These are phyloP conservation scores for Trypanosoma brucei DNA, from an alignment of 208 protist genomes.

Conservation along the genomic window DNA sequence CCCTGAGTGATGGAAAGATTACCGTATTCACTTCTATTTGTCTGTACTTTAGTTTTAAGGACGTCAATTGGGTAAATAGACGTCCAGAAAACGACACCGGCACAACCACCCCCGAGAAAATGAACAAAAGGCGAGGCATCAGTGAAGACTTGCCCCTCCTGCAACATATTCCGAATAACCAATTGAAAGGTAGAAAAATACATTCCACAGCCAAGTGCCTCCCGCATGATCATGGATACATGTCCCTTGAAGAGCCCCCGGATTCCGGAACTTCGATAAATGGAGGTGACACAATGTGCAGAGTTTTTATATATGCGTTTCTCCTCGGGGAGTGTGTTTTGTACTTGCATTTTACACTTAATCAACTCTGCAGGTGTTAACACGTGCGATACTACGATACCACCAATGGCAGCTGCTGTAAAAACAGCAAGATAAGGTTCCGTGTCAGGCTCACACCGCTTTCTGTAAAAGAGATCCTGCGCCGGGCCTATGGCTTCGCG, in stretches of 20 bases:
- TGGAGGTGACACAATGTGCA: constrained; percentile 64
- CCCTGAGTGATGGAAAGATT: constrained; percentile 72
- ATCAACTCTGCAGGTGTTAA: constrained; percentile 89
- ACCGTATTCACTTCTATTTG: constrained; percentile 72
- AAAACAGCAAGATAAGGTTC: constrained; percentile 68
- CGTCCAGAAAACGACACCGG: constrained; percentile 88
- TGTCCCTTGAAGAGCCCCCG: constrained; percentile 81
- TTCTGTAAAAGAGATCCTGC: constrained; percentile 53
- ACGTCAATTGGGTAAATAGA: constrained; percentile 86
- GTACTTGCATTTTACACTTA: constrained; percentile 91
- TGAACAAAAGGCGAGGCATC: constrained; percentile 74
- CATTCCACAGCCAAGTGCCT: constrained; percentile 76
- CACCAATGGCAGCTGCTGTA: constrained; percentile 51
- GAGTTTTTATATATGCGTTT: constrained; percentile 81
- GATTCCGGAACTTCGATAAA: constrained; percentile 57
- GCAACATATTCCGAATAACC: constrained; percentile 66
- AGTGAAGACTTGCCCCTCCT: constrained; percentile 55
- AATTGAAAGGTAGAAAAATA: constrained; percentile 86
- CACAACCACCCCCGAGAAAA: constrained; percentile 81
- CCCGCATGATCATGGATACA: constrained; percentile 83
- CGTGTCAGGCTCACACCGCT: constrained; percentile 37
- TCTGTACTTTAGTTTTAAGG: constrained; percentile 90
- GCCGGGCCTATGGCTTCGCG: constrained; percentile 42
- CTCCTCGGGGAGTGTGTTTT: constrained; percentile 76
- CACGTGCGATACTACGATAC: constrained; percentile 72